Evolutionary conservation across 1,139 yeast genomes (phyloP), one percentile per base, ranked within the genome.

Genomic region (Ogataea hybrid): DNA sequence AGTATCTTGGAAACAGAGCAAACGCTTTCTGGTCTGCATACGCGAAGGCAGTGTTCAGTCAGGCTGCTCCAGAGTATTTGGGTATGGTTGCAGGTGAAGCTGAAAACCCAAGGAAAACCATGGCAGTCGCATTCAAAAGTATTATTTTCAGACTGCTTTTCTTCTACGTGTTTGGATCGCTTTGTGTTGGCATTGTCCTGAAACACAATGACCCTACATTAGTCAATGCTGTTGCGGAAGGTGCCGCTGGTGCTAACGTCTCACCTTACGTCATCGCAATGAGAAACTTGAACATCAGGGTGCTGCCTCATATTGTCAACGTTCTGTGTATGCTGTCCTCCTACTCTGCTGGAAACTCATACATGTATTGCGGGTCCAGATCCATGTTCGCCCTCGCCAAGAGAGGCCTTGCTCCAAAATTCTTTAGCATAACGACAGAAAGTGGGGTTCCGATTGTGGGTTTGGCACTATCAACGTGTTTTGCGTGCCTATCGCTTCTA

Each of bases 21-120:
- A 80, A 78, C 25, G 68, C 85, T 0, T 81, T 80, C 52, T 75
- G 76, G 43, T 70, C 82, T n/a, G 81, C 86, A 46, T 61, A 84
- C 37, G 69, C 70, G 32, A 73, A 75, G 35, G 75, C 78, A 25
- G 71, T 75, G 28, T 75, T 74, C 61, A 72, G 77, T 32, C 70
- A 68, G 61, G 78, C 71, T 58, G 80, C 77, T 52, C 70, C 75
- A 51, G 79, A 75, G 55, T 70, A 73, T 56, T 69, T 73, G 33
- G 77, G 77, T 48, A 67, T 75, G 45, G 68, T 76, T 11, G 73
- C 75, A 25, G 80, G 79, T 52, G 80, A 75, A 57, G 64, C 74
- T 43, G 65, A 63, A 40, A 69, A 70, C 57, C 79, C 79, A 33
- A 60, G 72, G 52, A 70, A 68, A 47, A 62, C 75, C 20, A 68